Evolutionary conservation across 805 yeast species (phyloP), one percentile per base, ranked within the genome.

Genomic region (Sugiyamaella mastotermitis): DNA sequence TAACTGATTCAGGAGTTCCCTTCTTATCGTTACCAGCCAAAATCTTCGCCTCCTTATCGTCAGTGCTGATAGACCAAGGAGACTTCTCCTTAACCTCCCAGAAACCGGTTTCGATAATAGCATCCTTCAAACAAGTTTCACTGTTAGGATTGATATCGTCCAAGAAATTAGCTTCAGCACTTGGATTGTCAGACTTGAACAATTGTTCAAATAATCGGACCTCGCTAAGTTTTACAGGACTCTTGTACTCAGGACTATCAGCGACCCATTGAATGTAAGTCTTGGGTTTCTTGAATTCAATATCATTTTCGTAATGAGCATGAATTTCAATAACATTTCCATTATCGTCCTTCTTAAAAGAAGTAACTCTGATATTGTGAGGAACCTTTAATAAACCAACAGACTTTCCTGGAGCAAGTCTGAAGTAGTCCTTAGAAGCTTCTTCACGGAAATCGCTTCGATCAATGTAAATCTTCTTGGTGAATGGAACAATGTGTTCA

Each of bases 231-330:
- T 62, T 62, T 33, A 82, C 68, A 3, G 90, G 88, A 7, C 86
- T 78, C 29, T 66, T 64, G 52, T 75, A 67, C 43, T 74, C 72
- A 22, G 67, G 64, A 16, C 79, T 68, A 46, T 77, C 76, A 36
- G 96, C 94, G 36, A 92, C 79, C 98, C 98, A 92, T 66, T 92
- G 98, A 56, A 92, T 87, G 58, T 71, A 92, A 7, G 98, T 88
- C 75, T 90, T 92, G 56, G 98, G 98, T 58, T 84, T 86, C 60
- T 70, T 74, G 48, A 68, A 68, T 40, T 64, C 66, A 15, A 67
- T 60, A 39, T 75, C 84, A 46, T 76, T 76, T 56, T 87, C 83
- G 56, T 90, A 92, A 52, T 80, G 74, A 35, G 83, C 95, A 50
- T 80, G 79, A 41, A 92, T 75, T 62, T 74, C 77, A 15, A 67